Base-by-base conservation (phyloP, 768 basidiomycete species). In the Rubroboletus satanas region DNA sequence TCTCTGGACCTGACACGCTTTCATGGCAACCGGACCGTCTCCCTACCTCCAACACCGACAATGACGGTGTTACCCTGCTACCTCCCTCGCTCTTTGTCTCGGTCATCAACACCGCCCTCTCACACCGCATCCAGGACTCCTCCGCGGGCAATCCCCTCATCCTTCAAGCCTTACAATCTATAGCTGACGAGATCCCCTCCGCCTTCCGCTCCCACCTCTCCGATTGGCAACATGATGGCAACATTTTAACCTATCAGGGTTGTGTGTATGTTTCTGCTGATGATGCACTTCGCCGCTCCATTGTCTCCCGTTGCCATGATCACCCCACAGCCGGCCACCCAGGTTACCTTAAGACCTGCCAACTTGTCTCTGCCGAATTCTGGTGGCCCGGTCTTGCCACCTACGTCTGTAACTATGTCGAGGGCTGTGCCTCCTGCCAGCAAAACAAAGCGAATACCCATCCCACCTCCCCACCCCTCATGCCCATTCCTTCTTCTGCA, bases 401-500 rank as follows among this genome's bases (percentile, higher is more conserved):
- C 3, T 26, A 8, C n/a, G n/a, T n/a, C n/a, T n/a, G n/a, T 0
- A 0, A 4, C 0, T 43, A 26, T 15, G 42, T 43, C 0, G 3
- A 15, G 0, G 26, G 42, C 0, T 43, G 42, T 0, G 2, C 23
- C 1, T 2, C 4, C 1, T 43, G 26, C 1, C 42, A 43, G 2
- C 26, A 28, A 1, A 5, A 8, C 2, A 43, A 43, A 2, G 8
- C 7, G 0, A 43, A 43, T 5, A 43, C 26, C 0, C 42, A 43
- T 4, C 21, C 21, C 0, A 41, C 39, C 0, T 0, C 14, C 1
- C 6, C 21, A 1, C 39, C 21, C 0, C 39, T 41, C 2, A 12
- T 21, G 0, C 39, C n/a, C 0, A 21, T 41, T 0, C 4, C 9
- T 1, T n/a, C 28, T 2, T 0, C 8, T 4, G 2, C 15, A 0